phyloP scores from a whole-genome alignment of 768 basidiomycete genomes.

The Leccinum boreale region DNA sequence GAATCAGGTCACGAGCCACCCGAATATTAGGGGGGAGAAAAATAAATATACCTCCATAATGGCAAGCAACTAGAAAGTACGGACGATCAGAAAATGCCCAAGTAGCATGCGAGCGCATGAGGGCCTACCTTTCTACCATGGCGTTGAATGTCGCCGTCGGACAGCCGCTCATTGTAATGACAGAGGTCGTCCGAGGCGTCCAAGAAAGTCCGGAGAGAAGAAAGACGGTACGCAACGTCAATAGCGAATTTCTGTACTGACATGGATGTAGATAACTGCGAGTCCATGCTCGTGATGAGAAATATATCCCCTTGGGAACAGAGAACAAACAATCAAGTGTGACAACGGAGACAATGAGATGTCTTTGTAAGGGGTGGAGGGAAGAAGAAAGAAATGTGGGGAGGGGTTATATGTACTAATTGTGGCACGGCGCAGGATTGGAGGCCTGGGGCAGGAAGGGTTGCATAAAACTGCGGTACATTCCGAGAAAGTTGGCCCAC shows the following conservation, averaged over 20 bases:
- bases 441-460: conserved; percentile 12
- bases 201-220: conserved; percentile 29
- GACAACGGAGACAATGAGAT: conserved; percentile 2
- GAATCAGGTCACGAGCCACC: background rate
- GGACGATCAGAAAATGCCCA: conserved; percentile 3
- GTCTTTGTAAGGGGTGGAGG: background rate
- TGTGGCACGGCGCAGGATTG: conserved; percentile 26
- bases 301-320: conserved; percentile 17
- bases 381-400: conserved; percentile 2
- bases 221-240: conserved; percentile 28
- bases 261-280: conserved; percentile 12
- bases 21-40: background rate
- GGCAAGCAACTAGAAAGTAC: conserved; percentile 41
- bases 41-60: conserved; percentile 47
- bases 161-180: conserved; percentile 14
- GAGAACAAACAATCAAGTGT: conserved; percentile 11
- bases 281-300: conserved; percentile 12
- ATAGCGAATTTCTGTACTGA: conserved; percentile 27
- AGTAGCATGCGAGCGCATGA: background rate
- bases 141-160: conserved; percentile 19
- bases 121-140: conserved; percentile 28
- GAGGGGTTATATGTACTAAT: conserved; percentile 24
- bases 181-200: conserved; percentile 28
- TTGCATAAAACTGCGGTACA: conserved; percentile 30
- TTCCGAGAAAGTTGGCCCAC: conserved; percentile 25